phyloP scores from a whole-genome alignment of 2,329 filamentous ascomycete species.

The Diplodia seriata region DNA sequence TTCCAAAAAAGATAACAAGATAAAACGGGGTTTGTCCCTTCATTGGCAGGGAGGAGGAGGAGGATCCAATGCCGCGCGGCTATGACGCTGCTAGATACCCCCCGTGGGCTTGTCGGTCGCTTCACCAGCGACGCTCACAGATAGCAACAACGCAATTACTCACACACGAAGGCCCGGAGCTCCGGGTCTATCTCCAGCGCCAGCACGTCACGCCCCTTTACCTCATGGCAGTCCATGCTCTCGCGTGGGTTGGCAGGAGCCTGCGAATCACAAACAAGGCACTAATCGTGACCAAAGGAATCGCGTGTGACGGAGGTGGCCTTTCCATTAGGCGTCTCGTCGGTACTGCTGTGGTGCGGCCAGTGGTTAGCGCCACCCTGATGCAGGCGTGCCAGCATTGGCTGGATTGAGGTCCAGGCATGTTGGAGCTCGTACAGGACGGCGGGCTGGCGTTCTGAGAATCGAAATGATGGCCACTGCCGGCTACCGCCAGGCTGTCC shows the following conservation, averaged over 20 bases:
- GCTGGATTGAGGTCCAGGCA: neutral
- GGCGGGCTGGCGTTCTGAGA: neutral
- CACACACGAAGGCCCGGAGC: slow-evolving; percentile 1
- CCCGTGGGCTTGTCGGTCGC: slow-evolving; percentile 19
- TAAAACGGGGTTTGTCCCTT: slow-evolving; percentile 5
- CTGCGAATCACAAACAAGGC: slow-evolving; percentile 13
- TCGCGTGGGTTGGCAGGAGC: neutral
- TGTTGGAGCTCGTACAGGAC: neutral
- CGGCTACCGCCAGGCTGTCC: neutral
- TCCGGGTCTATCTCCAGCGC: neutral
- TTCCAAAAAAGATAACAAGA: slow-evolving; percentile 18
- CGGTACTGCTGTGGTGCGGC: slow-evolving; percentile 6
- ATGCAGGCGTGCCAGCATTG: neutral
- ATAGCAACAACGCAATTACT: slow-evolving; percentile 18
- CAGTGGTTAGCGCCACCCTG: neutral
- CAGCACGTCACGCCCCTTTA: slow-evolving; percentile 4
- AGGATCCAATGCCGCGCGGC: slow-evolving; percentile 18
- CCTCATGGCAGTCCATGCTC: neutral
- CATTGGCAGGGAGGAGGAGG: slow-evolving; percentile 14
- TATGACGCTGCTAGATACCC: slow-evolving; percentile 27
- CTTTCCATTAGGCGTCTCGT: slow-evolving; percentile 12
- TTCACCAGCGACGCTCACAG: slow-evolving; percentile 21
- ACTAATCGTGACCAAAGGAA: slow-evolving; percentile 17
- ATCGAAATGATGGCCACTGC: neutral
- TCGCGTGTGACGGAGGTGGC: slow-evolving; percentile 4